phyloP scores from a whole-genome alignment of 2,329 filamentous ascomycete genomes.

The Aureobasidium sp. region DNA sequence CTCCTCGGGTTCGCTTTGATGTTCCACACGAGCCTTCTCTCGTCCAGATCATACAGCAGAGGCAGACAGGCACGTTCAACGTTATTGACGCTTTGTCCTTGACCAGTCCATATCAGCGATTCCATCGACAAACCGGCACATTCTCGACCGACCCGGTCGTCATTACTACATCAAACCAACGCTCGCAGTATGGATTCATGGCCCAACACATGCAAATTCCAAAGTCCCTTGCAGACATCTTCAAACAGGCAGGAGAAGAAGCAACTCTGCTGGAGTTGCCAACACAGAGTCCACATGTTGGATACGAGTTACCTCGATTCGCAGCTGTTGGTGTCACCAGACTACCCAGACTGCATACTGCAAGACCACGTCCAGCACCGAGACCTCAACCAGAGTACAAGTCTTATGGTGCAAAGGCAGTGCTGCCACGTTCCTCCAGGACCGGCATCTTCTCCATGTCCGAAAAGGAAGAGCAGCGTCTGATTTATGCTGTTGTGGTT shows the following conservation, averaged over 20 bases:
- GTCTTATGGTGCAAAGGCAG: constrained; percentile 2
- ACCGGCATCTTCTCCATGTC: constrained; percentile 23
- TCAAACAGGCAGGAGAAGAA: constrained; percentile 16
- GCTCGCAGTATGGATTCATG: not conserved
- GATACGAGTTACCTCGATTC: constrained; percentile 5
- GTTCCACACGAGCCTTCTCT: not conserved
- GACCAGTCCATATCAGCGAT: constrained; percentile 34
- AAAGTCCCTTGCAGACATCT: constrained; percentile 15
- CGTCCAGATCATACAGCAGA: constrained; percentile 2
- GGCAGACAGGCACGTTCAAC: constrained; percentile 5
- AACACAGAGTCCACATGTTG: not conserved
- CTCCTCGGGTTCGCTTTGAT: not conserved
- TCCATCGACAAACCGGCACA: constrained; percentile 37
- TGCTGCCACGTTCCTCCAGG: constrained; percentile 9
- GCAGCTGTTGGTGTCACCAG: constrained; percentile 14
- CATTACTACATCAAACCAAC: not conserved
- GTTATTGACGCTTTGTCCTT: constrained; percentile 25
- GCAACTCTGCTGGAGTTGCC: constrained; percentile 1
- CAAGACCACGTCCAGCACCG: constrained; percentile 6
- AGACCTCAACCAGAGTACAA: constrained; percentile 11
- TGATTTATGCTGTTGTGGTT: constrained; percentile 29
- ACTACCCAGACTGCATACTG: constrained; percentile 5
- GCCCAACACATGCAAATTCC: constrained; percentile 13
- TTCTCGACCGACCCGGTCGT: constrained; percentile 35
- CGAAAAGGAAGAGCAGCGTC: constrained; percentile 22